phyloP scores from a whole-genome alignment of 345 rosid genomes.

The Sonneratia caseolaris region DNA sequence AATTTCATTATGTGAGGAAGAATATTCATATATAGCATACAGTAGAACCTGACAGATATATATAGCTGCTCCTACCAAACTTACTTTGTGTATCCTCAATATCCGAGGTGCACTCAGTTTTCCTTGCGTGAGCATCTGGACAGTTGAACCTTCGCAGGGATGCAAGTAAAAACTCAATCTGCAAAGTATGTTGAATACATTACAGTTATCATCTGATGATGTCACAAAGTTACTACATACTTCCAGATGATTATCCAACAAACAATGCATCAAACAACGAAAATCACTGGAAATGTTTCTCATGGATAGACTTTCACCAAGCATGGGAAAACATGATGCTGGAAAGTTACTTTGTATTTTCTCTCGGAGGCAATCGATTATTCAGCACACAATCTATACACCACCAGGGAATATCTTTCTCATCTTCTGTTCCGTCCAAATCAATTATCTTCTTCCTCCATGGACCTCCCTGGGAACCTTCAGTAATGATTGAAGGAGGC shows the following conservation, averaged over 20 bases:
- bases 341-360: constrained; percentile 68
- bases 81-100: constrained; percentile 93
- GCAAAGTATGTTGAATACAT: constrained; percentile 13
- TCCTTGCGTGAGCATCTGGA: constrained; percentile 87
- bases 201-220: background rate
- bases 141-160: constrained; percentile 79
- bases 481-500: constrained; percentile 90
- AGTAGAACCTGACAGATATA: background rate
- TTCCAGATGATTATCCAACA: background rate
- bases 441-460: constrained; percentile 96
- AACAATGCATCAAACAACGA: background rate
- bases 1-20: background rate
- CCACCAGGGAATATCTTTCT: constrained; percentile 96
- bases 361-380: constrained; percentile 87
- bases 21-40: background rate
- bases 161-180: constrained; percentile 97
- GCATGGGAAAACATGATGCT: constrained; percentile 1
- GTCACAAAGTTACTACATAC: background rate
- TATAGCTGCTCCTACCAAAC: constrained; percentile 4
- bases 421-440: constrained; percentile 85
- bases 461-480: constrained; percentile 95
- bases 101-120: constrained; percentile 98
- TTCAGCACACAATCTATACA: constrained; percentile 82
- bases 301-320: background rate
- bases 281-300: background rate